A percentile compares a stretch with the other conserved stretches of the same genome.
Evolutionary conservation across 805 yeast genomes (phyloP).

Genomic region (Yarrowia keelungensis): DNA sequence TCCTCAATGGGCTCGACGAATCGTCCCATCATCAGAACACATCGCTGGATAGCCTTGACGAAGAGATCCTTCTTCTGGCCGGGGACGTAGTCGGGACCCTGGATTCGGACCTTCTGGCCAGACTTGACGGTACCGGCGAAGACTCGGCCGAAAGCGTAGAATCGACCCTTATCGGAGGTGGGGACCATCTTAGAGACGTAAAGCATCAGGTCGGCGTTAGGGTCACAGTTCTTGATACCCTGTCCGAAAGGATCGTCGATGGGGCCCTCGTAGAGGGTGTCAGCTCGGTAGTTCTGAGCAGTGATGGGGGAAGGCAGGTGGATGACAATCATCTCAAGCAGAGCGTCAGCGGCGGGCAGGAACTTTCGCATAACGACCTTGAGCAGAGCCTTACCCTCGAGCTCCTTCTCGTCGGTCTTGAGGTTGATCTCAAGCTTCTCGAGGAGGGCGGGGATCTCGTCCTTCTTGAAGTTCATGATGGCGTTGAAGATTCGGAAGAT

Average conservation of each 20-base stretch:
- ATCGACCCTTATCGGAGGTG: conserved; percentile 99
- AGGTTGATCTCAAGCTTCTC: conserved; percentile 92
- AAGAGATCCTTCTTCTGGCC: conserved; percentile 98
- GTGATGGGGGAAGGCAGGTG: conserved; percentile 99
- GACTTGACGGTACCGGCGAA: conserved; percentile 99
- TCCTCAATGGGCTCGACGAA: conserved; percentile 97
- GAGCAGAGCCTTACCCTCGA: conserved; percentile 98
- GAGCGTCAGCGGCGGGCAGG: conserved; percentile 99
- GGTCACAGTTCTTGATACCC: conserved; percentile 98
- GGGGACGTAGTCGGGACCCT: conserved; percentile 99
- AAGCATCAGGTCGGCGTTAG: conserved; percentile 96
- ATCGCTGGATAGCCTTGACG: conserved; percentile 97
- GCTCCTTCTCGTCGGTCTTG: conserved; percentile 96
- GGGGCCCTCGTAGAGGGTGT: conserved; percentile 99
- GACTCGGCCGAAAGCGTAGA: conserved; percentile 99
- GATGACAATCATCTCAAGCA: conserved; percentile 96
- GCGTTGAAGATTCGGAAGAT: conserved; percentile 96
- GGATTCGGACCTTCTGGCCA: conserved; percentile 99
- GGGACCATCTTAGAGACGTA: conserved; percentile 99
- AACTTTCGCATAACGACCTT: conserved; percentile 99
- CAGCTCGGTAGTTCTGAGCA: conserved; percentile 99
- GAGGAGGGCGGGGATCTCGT: conserved; percentile 88
- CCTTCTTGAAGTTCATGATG: conserved; percentile 99
- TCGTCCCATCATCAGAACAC: conserved; percentile 99
- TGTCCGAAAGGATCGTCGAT: conserved; percentile 74